A percentile compares a stretch with the other conserved stretches of the same genome.
Conservation (phyloP, 192 early-diverging fungal species). For the Coemansia sp. region DNA sequence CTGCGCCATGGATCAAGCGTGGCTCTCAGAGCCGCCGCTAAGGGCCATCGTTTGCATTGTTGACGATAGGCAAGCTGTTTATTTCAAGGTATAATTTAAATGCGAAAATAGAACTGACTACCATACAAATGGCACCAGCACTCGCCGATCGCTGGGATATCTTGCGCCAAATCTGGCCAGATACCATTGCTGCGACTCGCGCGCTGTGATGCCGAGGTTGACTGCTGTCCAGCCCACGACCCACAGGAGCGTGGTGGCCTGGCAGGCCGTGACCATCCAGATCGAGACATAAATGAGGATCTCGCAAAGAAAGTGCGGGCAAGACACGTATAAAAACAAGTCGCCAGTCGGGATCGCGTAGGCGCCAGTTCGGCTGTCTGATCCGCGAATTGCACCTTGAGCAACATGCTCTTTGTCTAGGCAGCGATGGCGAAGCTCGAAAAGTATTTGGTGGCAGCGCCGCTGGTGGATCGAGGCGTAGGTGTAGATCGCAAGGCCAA, state of each 20-base stretch:
- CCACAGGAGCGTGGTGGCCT: constrained; percentile 39
- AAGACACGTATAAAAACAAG: constrained; percentile 65
- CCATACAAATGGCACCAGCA: constrained; percentile 42
- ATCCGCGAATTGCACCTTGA: background rate
- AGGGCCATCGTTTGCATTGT: background rate
- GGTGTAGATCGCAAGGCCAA: constrained; percentile 49
- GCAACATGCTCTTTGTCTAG: background rate
- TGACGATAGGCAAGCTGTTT: background rate
- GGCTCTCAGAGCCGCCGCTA: constrained; percentile 5
- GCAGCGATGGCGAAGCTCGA: constrained; percentile 51
- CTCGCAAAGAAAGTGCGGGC: constrained; percentile 75
- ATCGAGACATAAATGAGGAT: constrained; percentile 69
- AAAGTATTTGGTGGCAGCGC: constrained; percentile 68
- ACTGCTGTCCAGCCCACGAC: constrained; percentile 64
- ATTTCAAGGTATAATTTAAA: background rate
- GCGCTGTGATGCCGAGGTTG: constrained; percentile 67
- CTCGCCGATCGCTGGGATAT: constrained; percentile 38
- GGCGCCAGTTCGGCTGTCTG: background rate
- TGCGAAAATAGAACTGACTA: constrained; percentile 7
- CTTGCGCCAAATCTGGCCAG: constrained; percentile 58
- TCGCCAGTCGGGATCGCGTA: constrained; percentile 71
- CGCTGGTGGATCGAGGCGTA: constrained; percentile 70
- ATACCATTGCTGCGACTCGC: constrained; percentile 75
- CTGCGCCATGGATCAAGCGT: constrained; percentile 13
- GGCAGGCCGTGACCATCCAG: constrained; percentile 56